Percentiles rank a stretch among this genome's conserved stretches.
Evolutionary conservation across 495 filamentous ascomycete genomes (phyloP).

Genomic region (Venustampulla echinocandica): DNA sequence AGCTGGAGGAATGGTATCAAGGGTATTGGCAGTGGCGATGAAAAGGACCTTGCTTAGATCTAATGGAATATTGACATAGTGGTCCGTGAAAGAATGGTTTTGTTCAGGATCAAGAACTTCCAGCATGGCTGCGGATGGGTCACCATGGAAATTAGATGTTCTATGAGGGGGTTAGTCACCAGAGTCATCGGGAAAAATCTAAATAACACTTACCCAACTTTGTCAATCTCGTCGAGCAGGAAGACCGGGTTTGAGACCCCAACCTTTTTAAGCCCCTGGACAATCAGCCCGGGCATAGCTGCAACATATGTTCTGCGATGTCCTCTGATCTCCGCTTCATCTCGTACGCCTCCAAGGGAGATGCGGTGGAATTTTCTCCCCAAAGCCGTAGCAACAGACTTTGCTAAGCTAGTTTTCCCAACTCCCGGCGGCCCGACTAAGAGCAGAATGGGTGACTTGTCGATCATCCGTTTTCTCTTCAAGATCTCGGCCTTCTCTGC

Average conservation of each 20-base stretch:
- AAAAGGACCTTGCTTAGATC: slow-evolving; percentile 96
- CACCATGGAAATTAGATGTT: slow-evolving; percentile 84
- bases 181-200: neutral
- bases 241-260: slow-evolving; percentile 95
- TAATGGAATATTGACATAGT: slow-evolving; percentile 94
- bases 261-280: slow-evolving; percentile 91
- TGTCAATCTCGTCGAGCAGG: slow-evolving; percentile 97
- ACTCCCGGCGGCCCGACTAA: slow-evolving; percentile 92
- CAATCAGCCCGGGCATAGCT: slow-evolving; percentile 94
- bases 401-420: slow-evolving; percentile 94
- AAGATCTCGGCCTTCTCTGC: slow-evolving; percentile 55
- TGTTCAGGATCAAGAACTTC: slow-evolving; percentile 98
- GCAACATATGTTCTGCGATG: slow-evolving; percentile 96
- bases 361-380: slow-evolving; percentile 96
- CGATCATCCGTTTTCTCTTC: slow-evolving; percentile 67
- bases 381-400: slow-evolving; percentile 82
- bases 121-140: slow-evolving; percentile 97
- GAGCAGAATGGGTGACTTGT: slow-evolving; percentile 93
- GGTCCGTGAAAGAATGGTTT: slow-evolving; percentile 89
- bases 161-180: slow-evolving; percentile 8
- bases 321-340: slow-evolving; percentile 94
- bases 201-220: slow-evolving; percentile 53
- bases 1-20: slow-evolving; percentile 90
- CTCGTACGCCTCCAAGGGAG: slow-evolving; percentile 88
- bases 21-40: slow-evolving; percentile 94